Evolutionary conservation across 78 protist species (phyloP), one percentile per base, ranked within the genome.

Genomic region (Pigoraptor vietnamica): DNA sequence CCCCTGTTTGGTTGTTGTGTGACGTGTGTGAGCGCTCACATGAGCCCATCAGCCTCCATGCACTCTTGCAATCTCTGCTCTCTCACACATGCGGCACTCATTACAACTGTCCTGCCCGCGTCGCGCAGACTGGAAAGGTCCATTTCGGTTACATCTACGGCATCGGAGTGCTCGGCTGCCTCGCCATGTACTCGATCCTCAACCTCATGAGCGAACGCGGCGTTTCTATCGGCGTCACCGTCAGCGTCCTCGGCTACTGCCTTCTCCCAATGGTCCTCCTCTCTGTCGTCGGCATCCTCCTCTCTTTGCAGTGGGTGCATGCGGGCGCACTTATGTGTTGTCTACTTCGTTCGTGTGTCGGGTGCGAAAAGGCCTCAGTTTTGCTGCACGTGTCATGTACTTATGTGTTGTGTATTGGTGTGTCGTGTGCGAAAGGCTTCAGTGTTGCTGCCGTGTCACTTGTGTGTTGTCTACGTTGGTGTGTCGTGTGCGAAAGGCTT

Each of bases 91-190:
- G n/a, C n/a, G n/a, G n/a, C 25, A 14, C 25, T 40, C 56, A 40
- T 14, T 40, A 14, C n/a, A n/a, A n/a, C n/a, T n/a, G n/a, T n/a
- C n/a, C n/a, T n/a, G n/a, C 0, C 35, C 81, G 0, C 23, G 1
- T 87, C 24, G 0, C 36, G 0, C 90, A 97, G 95, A 83, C 93
- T 29, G 98, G 97, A 34, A 97, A 98, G 92, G 92, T 98, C 24
- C 98, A 97, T 39, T 98, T 98, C 40, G 98, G 98, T 2, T 96
- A 94, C 92, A 96, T 98, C 86, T 98, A 96, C 87, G 99, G 99
- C 14, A 89, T 96, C n/a, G 97, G 95, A 39, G 36, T 94, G 29
- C 40, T 97, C 34, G 98, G 99, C 37, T 96, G 98, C 89, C 39
- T 94, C 14, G 89, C 94, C 32, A 88, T 98, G 92, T 98, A 93